A percentile compares a stretch with the other conserved stretches of the same genome.
These are phyloP conservation scores for Hemileccinum rubropunctum DNA, from an alignment of 768 basidiomycete species.

Conservation along the genomic window DNA sequence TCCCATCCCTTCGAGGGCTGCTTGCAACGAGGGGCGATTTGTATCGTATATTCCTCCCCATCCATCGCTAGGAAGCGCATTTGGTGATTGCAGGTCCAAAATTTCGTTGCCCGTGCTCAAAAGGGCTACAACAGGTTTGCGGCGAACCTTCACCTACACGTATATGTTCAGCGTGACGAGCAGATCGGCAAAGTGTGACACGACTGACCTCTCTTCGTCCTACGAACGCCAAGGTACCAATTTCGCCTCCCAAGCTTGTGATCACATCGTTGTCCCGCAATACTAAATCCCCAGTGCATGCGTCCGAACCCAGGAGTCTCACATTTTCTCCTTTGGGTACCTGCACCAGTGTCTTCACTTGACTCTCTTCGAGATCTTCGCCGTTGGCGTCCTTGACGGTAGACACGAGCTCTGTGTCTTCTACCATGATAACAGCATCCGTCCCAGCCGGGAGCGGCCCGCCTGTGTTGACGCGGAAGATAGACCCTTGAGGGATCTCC, in stretches of 20 bases:
- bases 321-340: conserved; percentile 69
- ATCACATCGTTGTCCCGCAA: conserved; percentile 62
- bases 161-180: not conserved
- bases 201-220: conserved; percentile 62
- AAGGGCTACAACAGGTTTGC: conserved; percentile 74
- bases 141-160: conserved; percentile 61
- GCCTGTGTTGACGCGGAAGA: conserved; percentile 80
- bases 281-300: conserved; percentile 62
- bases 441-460: conserved; percentile 72
- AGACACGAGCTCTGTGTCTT: conserved; percentile 79
- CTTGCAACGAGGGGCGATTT: conserved; percentile 75
- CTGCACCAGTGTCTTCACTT: conserved; percentile 65
- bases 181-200: not conserved
- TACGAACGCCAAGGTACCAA: conserved; percentile 80
- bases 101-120: conserved; percentile 88
- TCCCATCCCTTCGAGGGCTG: conserved; percentile 67
- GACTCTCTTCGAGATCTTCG: conserved; percentile 59
- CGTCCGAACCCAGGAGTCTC: conserved; percentile 72
- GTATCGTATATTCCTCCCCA: conserved; percentile 86
- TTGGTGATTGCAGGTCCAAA: conserved; percentile 52
- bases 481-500: conserved; percentile 42
- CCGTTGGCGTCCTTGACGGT: conserved; percentile 39
- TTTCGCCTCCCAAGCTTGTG: conserved; percentile 69
- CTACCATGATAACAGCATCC: conserved; percentile 89
- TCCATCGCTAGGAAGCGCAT: conserved; percentile 30